Base-by-base conservation (phyloP, 2,329 filamentous ascomycete species). In the Colletotrichum noveboracense region DNA sequence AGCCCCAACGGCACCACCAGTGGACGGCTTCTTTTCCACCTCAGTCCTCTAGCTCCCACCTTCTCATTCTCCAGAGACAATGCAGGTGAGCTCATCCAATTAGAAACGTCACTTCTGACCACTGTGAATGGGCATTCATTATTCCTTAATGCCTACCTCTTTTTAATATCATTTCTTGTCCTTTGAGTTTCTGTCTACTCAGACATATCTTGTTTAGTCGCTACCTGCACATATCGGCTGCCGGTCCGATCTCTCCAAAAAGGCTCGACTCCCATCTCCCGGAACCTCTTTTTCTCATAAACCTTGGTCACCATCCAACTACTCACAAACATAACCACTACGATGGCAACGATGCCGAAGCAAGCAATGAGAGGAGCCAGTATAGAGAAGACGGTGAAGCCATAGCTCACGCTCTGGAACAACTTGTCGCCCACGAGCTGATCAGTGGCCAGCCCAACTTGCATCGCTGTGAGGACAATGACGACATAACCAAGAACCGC, bases 301-400 rank as follows among this genome's bases (percentile, higher is more conserved):
- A 72, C 56, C 64, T 75, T 70, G 24, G 74, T 75, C 48, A 74
- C 68, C n/a, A 71, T 66, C 76, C 74, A 78, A 38, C 69, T 78
- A 16, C 67, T 70, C 30, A 77, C 58, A 68, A 80, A 78, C 38
- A 79, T 70, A 30, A 52, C 62, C 38, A 36, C 38, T 36, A 81
- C 75, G 7, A 80, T 76, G 5, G 34, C 69, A 6, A 81, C 14
- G 24, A 81, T 30, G 5, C 81, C 76, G 6, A 82, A 61, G n/a
- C 70, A 77, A 28, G 71, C 75, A 28, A 79, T 68, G 10, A 87
- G 76, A 1, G 87, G 87, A 6, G 80, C 84, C 7, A 88, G 16
- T 30, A 90, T 87, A 1, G 86, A 82, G 70, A 90, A 89, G 6
- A 89, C 79, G 5, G 86, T 85, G 71, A 91, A 89, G 3, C 87